Evolutionary conservation across 305 asterid genomes (phyloP).

Genomic region (Coffea humblotiana): DNA sequence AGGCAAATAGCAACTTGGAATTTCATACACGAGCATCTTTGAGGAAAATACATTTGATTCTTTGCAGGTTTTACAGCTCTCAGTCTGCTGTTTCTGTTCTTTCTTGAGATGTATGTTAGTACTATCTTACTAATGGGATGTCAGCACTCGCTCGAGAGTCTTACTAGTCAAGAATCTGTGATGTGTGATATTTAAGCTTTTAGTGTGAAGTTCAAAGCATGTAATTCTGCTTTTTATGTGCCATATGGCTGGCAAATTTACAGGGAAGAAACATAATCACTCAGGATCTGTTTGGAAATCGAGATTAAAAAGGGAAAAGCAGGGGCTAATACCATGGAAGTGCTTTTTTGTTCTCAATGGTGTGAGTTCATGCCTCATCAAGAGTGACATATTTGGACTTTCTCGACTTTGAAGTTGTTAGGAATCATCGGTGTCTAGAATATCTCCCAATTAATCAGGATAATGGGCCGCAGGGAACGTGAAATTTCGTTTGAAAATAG

Average conservation of each 20-base stretch:
- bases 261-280: neutral
- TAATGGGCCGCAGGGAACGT: neutral
- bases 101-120: neutral
- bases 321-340: too few relatives aligned
- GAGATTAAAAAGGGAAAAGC: too few relatives aligned
- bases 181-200: neutral
- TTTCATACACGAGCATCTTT: neutral
- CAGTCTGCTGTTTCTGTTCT: neutral
- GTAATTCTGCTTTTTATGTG: neutral
- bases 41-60: neutral
- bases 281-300: too few relatives aligned
- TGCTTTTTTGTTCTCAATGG: neutral
- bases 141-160: neutral
- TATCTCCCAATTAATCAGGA: neutral
- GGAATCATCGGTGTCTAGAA: neutral
- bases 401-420: neutral
- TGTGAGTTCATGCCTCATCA: neutral
- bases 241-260: neutral
- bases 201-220: neutral
- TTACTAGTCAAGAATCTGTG: neutral
- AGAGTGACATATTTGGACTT: neutral
- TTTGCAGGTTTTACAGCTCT: neutral
- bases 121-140: neutral
- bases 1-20: neutral
- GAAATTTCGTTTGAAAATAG: slow-evolving; percentile 28